Evolutionary conservation across 768 basidiomycete species (phyloP).

Genomic region (Inosperma sp.): DNA sequence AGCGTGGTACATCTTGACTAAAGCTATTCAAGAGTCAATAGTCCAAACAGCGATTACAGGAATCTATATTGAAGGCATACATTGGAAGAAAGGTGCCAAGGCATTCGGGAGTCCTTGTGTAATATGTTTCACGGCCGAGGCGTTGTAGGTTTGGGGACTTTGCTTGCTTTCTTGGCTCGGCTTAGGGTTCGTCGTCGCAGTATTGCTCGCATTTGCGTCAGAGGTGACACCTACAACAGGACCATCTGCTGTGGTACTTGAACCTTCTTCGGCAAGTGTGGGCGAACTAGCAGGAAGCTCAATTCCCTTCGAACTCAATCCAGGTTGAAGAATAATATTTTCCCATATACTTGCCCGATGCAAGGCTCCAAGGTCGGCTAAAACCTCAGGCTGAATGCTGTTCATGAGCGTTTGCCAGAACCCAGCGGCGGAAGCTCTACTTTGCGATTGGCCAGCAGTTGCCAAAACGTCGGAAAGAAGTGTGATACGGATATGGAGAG

Average conservation of each 20-base stretch:
- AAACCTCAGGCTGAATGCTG: slow-evolving; percentile 54
- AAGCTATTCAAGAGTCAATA: slow-evolving; percentile 42
- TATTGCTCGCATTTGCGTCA: slow-evolving; percentile 8
- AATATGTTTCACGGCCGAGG: slow-evolving; percentile 72
- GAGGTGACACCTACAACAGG: slow-evolving; percentile 30
- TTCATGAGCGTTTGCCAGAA: slow-evolving; percentile 73
- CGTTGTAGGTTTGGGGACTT: slow-evolving; percentile 57
- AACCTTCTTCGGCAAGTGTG: slow-evolving; percentile 26
- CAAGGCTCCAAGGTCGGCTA: slow-evolving; percentile 70
- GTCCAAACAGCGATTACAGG: not conserved
- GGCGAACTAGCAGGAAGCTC: slow-evolving; percentile 43
- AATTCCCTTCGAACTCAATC: slow-evolving; percentile 51
- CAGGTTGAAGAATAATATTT: slow-evolving; percentile 70
- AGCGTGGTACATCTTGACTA: slow-evolving; percentile 82
- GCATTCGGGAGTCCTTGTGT: slow-evolving; percentile 72
- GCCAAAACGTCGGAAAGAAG: slow-evolving; percentile 85
- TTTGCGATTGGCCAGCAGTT: slow-evolving; percentile 77
- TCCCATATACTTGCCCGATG: slow-evolving; percentile 86
- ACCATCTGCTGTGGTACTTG: slow-evolving; percentile 22
- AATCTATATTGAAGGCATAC: slow-evolving; percentile 36
- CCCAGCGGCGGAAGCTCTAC: slow-evolving; percentile 66
- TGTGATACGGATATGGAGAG: slow-evolving; percentile 73
- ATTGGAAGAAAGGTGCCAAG: slow-evolving; percentile 82
- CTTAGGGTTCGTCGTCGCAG: slow-evolving; percentile 18
- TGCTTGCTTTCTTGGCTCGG: slow-evolving; percentile 36